Base-by-base conservation (phyloP, 2,329 filamentous ascomycete species). In the Colletotrichum gigasporum region DNA sequence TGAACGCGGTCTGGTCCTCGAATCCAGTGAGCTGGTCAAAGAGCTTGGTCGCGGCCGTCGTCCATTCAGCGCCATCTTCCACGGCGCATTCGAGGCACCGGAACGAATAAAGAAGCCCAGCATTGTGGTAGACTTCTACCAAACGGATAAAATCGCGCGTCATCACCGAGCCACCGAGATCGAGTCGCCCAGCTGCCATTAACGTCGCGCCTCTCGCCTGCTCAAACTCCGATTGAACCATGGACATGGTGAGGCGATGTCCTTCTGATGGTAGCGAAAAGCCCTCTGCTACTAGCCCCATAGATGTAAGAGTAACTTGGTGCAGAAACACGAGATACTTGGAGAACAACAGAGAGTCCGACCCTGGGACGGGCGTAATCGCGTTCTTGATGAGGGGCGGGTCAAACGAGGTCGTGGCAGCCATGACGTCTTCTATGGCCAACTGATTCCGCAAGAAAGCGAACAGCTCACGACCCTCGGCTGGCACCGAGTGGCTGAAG, bases 401-500 rank as follows among this genome's bases (percentile, higher is more conserved):
- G 39, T 70, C 63, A 18, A 75, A 75, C 0, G 72, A 74, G 4
- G 72, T 75, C 1, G 72, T 72, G 8, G 69, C 70, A 8, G 68
- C 69, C 5, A 73, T 41, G 3, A 74, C 67, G 26, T 74, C 73
- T 30, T 74, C 68, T 5, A 75, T 69, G 3, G 70, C 66, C 3
- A 75, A 65, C 39, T 75, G 72, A 44, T 73, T 74, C 7, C 72
- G 67, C 6, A 75, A 45, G 54, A 75, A 75, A 7, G 68, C 68
- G 45, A 74, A 71, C 16, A 73, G 63, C 10, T 68, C 53, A 10
- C 70, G 65, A 30, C 61, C 67, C 28, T 58, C 66, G 9, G 66
- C 60, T 16, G 32, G 12, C 7, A 20, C 22, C 11, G 47, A 51
- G 11, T 20, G 12, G 5, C 65, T 66, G 53, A 75, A 75, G 6